Evolutionary conservation across 2,329 filamentous ascomycete species (phyloP), one percentile per base, ranked within the genome.

Genomic region (Taxawa tesnikishii): DNA sequence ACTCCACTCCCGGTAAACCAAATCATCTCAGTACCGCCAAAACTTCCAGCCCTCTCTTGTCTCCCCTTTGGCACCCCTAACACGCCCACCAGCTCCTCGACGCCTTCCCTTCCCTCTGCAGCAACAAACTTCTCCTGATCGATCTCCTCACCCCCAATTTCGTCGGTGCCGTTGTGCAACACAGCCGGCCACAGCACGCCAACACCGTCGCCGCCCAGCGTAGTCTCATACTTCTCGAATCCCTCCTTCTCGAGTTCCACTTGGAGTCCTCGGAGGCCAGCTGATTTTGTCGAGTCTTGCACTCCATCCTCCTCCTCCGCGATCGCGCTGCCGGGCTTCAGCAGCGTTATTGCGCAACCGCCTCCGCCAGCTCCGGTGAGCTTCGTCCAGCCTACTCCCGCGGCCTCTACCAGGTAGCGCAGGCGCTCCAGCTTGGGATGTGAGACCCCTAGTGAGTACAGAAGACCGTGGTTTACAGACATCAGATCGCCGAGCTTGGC

Each of bases 321-420:
- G 5, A 21, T 13, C 11, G 71, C 51, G 2, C 70, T 63, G 14
- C 72, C 73, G 0, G 83, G 81, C 42, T 79, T 80, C 29, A 98
- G 65, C 4, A 98, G 64, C 0, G 88, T 92, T 44, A 98, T 96
- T 3, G 87, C 88, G 56, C 92, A 96, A 3, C 90, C 90, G 35
- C 90, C 92, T 9, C 90, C 92, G 14, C 90, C 90, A 2, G 90
- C 90, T 19, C 90, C 90, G 0, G 90, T 98, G 36, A 98, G 70
- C 56, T 98, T 98, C 9, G 90, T 94, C 87, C 87, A 98, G 17
- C 90, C 90, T 34, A 94, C 81, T 25, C 79, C 81, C 35, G 84
- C 73, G 45, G 90, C 76, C 44, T 98, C 88, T 29, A 93, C 80
- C 15, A 98, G 65, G 58, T 94, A 88, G 40, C 90, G 76, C 45